A percentile compares a stretch with the other conserved stretches of the same genome.
phyloP scores from a whole-genome alignment of 2,329 filamentous ascomycete species.

The Fusarium proliferatum region DNA sequence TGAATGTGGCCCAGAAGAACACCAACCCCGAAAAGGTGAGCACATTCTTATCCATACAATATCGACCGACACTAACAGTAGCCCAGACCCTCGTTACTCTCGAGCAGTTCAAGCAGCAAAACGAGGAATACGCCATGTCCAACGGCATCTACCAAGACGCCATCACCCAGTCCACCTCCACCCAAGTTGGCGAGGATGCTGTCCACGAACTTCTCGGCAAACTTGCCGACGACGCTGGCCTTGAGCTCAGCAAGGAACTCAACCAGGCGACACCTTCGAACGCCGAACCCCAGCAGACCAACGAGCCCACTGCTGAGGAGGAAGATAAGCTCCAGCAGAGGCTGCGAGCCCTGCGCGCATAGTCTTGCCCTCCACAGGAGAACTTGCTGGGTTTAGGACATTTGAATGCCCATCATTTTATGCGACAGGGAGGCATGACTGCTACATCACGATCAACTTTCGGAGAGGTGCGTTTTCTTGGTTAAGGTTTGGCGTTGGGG shows the following conservation, averaged over 20 bases:
- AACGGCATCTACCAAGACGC: constrained; percentile 87
- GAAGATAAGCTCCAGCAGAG: constrained; percentile 79
- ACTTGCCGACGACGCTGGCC: constrained; percentile 87
- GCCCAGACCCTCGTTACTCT: constrained; percentile 68
- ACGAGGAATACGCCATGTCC: constrained; percentile 72
- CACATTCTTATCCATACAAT: too few species aligned
- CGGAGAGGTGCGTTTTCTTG: constrained; percentile 20
- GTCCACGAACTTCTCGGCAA: constrained; percentile 88
- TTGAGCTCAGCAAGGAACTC: constrained; percentile 83
- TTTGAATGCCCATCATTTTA: background rate
- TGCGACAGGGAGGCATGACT: background rate
- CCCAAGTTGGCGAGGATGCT: constrained; percentile 81
- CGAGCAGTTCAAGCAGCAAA: constrained; percentile 70
- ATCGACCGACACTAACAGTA: constrained; percentile 1
- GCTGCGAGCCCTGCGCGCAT: constrained; percentile 66
- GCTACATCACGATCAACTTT: constrained; percentile 4
- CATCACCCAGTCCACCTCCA: constrained; percentile 79
- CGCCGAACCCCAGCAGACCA: constrained; percentile 68
- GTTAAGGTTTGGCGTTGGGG: constrained; percentile 42
- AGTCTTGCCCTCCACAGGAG: constrained; percentile 1
- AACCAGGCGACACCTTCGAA: constrained; percentile 65
- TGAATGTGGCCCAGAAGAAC: constrained; percentile 67
- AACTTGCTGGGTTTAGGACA: background rate
- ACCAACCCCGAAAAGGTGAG: constrained; percentile 68
- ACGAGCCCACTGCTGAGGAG: constrained; percentile 79